A percentile compares a stretch with the other conserved stretches of the same genome.
phyloP scores from a whole-genome alignment of 441 rosid genomes.

The Pelargonium citronellum region DNA sequence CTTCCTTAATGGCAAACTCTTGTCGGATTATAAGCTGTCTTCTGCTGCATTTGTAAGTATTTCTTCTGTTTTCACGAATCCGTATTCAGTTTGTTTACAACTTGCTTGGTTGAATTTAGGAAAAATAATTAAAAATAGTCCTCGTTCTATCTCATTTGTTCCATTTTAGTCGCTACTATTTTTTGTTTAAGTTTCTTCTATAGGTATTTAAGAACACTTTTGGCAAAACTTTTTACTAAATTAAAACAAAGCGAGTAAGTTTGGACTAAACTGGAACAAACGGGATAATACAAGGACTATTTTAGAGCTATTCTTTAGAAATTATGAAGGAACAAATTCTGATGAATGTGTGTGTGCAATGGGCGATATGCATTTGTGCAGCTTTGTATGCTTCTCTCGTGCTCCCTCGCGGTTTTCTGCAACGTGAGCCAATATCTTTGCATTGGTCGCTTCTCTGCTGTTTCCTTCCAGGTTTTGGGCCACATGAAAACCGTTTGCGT shows the following conservation, averaged over 20 bases:
- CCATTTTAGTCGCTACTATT: no score
- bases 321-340: neutral
- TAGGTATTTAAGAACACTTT: no score
- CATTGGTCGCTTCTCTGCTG: constrained; percentile 86
- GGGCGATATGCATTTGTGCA: constrained; percentile 13
- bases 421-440: constrained; percentile 89
- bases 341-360: neutral
- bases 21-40: constrained; percentile 25
- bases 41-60: constrained; percentile 27
- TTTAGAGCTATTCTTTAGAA: neutral
- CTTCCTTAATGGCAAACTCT: constrained; percentile 19
- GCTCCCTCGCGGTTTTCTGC: constrained; percentile 36
- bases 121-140: no score
- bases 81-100: neutral
- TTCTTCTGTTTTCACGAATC: neutral
- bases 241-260: no score
- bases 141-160: no score
- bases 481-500: constrained; percentile 91
- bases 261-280: no score
- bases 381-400: constrained; percentile 27
- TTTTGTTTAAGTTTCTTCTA: no score
- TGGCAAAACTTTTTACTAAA: no score
- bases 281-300: no score
- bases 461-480: constrained; percentile 82
- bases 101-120: neutral